Evolutionary conservation across 495 filamentous ascomycete genomes (phyloP).

Genomic region (Lineolata rhizophorae): DNA sequence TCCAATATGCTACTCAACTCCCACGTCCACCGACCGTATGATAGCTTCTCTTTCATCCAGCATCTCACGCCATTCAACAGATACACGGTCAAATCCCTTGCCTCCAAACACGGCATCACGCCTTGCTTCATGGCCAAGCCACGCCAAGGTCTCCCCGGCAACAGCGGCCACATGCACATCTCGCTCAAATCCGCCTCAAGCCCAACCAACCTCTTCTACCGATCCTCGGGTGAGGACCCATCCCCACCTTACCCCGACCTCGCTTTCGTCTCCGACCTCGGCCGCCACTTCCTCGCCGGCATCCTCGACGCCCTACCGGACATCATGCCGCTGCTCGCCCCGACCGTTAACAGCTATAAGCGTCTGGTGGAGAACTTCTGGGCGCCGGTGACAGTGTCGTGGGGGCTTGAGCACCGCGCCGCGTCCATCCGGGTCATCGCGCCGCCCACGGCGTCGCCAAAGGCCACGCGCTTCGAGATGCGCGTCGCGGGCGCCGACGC

Average conservation of each 20-base stretch:
- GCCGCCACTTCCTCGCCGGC: slow-evolving; percentile 84
- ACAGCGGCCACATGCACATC: slow-evolving; percentile 88
- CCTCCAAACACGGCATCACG: slow-evolving; percentile 69
- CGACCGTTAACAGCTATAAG: slow-evolving; percentile 94
- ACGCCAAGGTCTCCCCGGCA: slow-evolving; percentile 68
- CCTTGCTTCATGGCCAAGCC: slow-evolving; percentile 99
- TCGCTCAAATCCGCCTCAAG: too few species aligned
- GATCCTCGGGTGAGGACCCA: slow-evolving; percentile 38
- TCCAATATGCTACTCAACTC: too few species aligned
- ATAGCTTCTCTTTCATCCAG: slow-evolving; percentile 1
- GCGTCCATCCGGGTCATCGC: slow-evolving; percentile 78
- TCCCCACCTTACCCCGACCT: slow-evolving; percentile 53
- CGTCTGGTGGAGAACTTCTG: slow-evolving; percentile 96
- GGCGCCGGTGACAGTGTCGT: slow-evolving; percentile 92
- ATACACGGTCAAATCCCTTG: slow-evolving; percentile 71
- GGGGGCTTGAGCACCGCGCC: slow-evolving; percentile 88
- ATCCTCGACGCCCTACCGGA: slow-evolving; percentile 75
- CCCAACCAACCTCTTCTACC: slow-evolving; percentile 74
- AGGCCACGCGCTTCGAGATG: slow-evolving; percentile 79
- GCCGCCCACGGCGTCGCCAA: slow-evolving; percentile 60
- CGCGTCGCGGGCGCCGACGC: slow-evolving; percentile 79
- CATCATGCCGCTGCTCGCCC: slow-evolving; percentile 85
- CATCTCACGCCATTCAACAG: slow-evolving; percentile 13
- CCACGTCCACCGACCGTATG: too few species aligned
- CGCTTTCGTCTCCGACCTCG: slow-evolving; percentile 60